phyloP scores from a whole-genome alignment of 2,329 filamentous ascomycete species.

The Ciborinia camelliae region DNA sequence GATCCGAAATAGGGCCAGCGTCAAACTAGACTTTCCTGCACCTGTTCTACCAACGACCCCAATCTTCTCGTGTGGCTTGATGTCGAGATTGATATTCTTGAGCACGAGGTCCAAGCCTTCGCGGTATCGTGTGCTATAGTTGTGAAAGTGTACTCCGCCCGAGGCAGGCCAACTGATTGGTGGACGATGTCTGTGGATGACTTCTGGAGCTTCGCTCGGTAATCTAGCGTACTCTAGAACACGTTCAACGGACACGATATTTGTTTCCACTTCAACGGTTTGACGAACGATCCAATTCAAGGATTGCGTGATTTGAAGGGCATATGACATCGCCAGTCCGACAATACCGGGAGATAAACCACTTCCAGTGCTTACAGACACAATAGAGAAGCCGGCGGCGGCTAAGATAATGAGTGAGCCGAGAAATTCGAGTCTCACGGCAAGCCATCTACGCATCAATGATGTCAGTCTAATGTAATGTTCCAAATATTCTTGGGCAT shows the following conservation, averaged over 20 bases:
- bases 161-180: conserved; percentile 88
- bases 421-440: conserved; percentile 91
- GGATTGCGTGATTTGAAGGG: conserved; percentile 92
- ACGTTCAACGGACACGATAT: conserved; percentile 97
- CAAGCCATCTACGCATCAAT: conserved; percentile 71
- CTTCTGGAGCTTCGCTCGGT: conserved; percentile 90
- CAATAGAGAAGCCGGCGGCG: conserved; percentile 76
- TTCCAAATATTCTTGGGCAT: neutral
- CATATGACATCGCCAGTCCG: conserved; percentile 94
- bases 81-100: conserved; percentile 86
- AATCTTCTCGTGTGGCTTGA: conserved; percentile 97
- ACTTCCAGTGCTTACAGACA: conserved; percentile 69
- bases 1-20: conserved; percentile 88
- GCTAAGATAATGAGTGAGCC: conserved; percentile 90
- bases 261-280: conserved; percentile 99
- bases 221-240: conserved; percentile 92
- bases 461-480: conserved; percentile 7
- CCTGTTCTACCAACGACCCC: conserved; percentile 95
- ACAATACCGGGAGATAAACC: conserved; percentile 69
- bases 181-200: conserved; percentile 82
- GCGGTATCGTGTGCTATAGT: conserved; percentile 92
- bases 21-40: conserved; percentile 92
- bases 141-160: conserved; percentile 84
- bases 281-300: conserved; percentile 99
- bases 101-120: conserved; percentile 86